These are phyloP conservation scores for Saksenaea oblongispora DNA, from an alignment of 371 early-diverging fungal species.

Conservation along the genomic window DNA sequence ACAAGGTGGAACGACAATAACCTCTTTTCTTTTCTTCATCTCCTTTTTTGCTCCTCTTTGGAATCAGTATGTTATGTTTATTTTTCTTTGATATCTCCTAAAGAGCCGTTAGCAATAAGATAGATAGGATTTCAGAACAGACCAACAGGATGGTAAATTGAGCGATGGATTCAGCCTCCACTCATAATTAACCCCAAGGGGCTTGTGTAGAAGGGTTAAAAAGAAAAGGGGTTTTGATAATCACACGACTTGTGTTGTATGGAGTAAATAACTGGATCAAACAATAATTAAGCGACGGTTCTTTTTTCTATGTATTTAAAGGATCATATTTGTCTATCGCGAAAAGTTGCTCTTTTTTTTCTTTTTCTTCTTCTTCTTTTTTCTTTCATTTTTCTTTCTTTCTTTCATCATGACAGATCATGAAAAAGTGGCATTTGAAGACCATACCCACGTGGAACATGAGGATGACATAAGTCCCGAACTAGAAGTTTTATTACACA, in stretches of 20 bases:
- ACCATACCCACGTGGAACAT: constrained; percentile 35
- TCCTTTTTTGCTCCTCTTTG: not conserved
- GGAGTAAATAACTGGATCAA: constrained; percentile 4
- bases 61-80: no score
- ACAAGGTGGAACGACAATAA: not conserved
- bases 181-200: not conserved
- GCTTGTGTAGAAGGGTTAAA: not conserved
- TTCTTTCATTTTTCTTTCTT: not conserved
- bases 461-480: constrained; percentile 70
- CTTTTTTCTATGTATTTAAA: not conserved
- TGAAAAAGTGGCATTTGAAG: constrained; percentile 29
- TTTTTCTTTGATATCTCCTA: not conserved
- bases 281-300: constrained; percentile 5
- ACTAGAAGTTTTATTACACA: constrained; percentile 68
- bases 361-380: not conserved
- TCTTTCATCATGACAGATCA: not conserved
- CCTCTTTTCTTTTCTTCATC: not conserved
- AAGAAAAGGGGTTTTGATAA: not conserved
- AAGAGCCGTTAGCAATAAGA: not conserved
- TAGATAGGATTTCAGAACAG: constrained; percentile 6
- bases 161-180: not conserved
- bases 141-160: constrained; percentile 1
- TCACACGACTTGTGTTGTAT: not conserved
- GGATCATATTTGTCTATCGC: not conserved
- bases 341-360: not conserved